Evolutionary conservation across 257 asterid genomes (phyloP).

Genomic region (Ilex asprella): DNA sequence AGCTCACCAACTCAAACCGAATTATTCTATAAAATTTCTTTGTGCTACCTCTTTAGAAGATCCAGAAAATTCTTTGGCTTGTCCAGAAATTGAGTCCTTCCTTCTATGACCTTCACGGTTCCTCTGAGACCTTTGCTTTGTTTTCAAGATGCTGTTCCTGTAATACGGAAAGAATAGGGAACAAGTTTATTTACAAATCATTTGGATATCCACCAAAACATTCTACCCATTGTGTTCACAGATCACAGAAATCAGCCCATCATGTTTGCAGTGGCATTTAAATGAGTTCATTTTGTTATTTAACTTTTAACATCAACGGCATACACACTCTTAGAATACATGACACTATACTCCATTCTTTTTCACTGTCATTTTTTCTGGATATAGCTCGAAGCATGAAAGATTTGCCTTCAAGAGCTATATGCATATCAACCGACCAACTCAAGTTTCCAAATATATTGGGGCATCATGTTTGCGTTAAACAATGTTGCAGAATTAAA

Average conservation of each 20-base stretch:
- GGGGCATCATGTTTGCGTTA: too few species aligned
- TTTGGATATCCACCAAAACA: neutral
- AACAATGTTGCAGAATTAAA: too few species aligned
- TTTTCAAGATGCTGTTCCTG: slow-evolving; percentile 20
- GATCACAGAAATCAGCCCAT: neutral
- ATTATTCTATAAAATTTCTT: neutral
- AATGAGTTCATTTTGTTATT: neutral
- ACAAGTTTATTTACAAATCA: neutral
- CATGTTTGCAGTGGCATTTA: neutral
- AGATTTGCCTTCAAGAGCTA: too few species aligned
- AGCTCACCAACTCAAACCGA: too few species aligned
- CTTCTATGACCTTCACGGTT: slow-evolving; percentile 31
- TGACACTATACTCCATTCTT: too few species aligned
- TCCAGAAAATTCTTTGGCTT: slow-evolving; percentile 19
- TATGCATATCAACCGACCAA: too few species aligned
- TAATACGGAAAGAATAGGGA: neutral
- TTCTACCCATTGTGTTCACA: neutral
- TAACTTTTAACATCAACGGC: too few species aligned
- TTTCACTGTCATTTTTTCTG: too few species aligned
- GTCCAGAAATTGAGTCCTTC: slow-evolving; percentile 46
- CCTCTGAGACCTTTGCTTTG: slow-evolving; percentile 25
- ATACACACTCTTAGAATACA: too few species aligned
- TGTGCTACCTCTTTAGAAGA: slow-evolving; percentile 29
- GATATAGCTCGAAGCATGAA: too few species aligned
- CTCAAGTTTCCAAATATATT: too few species aligned